phyloP scores from a whole-genome alignment of 768 basidiomycete species.

The Kwoniella europaea region DNA sequence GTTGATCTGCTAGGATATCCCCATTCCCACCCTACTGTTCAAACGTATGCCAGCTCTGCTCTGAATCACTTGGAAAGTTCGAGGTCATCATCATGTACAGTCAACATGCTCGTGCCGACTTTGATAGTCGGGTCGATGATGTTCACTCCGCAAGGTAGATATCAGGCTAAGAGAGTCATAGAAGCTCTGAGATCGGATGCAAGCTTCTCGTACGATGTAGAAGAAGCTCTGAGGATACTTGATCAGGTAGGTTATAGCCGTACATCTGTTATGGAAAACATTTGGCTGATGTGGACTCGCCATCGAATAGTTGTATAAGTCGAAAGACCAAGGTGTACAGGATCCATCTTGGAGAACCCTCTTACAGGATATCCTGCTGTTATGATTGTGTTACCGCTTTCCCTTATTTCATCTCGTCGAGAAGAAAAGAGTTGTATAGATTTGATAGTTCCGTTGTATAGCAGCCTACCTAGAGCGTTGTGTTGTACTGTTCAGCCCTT shows the following conservation, averaged over 20 bases:
- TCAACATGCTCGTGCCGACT: slow-evolving; percentile 20
- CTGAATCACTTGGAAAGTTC: slow-evolving; percentile 12
- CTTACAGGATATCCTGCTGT: slow-evolving; percentile 5
- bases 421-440: too few species aligned
- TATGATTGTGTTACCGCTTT: background rate
- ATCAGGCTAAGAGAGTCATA: slow-evolving; percentile 3
- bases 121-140: slow-evolving; percentile 23
- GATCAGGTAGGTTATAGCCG: slow-evolving; percentile 1
- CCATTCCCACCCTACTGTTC: slow-evolving; percentile 21
- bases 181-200: slow-evolving; percentile 7
- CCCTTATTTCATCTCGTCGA: too few species aligned
- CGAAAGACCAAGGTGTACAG: background rate
- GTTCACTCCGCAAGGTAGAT: background rate
- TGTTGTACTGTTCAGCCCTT: too few species aligned
- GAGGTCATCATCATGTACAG: background rate
- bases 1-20: slow-evolving; percentile 20
- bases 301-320: background rate
- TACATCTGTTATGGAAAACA: background rate
- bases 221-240: slow-evolving; percentile 13
- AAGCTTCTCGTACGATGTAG: slow-evolving; percentile 14
- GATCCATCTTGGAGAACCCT: slow-evolving; percentile 11
- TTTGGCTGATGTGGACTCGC: background rate
- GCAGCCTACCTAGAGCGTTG: too few species aligned
- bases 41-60: slow-evolving; percentile 10
- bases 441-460: too few species aligned